Evolutionary conservation across 257 asterid genomes (phyloP).

Genomic region (Solanum ossicruentum): DNA sequence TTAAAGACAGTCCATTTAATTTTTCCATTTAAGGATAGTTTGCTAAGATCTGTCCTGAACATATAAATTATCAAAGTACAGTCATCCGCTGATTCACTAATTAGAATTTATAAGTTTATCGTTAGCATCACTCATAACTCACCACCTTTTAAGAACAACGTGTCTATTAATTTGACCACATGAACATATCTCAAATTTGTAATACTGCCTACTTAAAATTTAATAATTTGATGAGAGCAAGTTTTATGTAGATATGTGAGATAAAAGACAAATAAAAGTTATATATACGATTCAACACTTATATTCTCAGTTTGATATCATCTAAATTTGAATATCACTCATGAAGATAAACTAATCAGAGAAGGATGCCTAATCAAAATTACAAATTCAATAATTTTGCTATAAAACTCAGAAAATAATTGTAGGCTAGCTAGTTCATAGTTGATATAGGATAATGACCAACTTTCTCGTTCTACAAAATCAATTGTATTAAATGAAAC

Average conservation of each 20-base stretch:
- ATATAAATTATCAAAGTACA: no score
- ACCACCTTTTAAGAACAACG: not conserved
- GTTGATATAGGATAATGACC: not conserved
- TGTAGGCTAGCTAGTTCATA: not conserved
- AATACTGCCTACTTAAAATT: not conserved
- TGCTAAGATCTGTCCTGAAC: no score
- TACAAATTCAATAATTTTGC: not conserved
- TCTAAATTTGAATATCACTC: not conserved
- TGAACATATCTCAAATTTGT: not conserved
- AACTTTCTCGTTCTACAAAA: not conserved
- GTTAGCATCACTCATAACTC: not conserved
- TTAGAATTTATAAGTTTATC: no score
- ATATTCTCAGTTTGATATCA: not conserved
- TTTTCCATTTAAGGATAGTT: no score
- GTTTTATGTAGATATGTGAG: not conserved
- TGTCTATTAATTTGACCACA: not conserved
- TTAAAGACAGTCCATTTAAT: no score
- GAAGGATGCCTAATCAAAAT: not conserved
- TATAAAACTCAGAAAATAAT: not conserved
- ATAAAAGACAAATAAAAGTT: not conserved
- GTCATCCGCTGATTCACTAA: no score
- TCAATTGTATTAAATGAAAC: not conserved
- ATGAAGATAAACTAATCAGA: not conserved
- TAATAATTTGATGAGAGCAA: not conserved
- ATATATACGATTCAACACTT: not conserved